Base-by-base conservation (phyloP, 495 filamentous ascomycete species). In the Tuber brumale region DNA sequence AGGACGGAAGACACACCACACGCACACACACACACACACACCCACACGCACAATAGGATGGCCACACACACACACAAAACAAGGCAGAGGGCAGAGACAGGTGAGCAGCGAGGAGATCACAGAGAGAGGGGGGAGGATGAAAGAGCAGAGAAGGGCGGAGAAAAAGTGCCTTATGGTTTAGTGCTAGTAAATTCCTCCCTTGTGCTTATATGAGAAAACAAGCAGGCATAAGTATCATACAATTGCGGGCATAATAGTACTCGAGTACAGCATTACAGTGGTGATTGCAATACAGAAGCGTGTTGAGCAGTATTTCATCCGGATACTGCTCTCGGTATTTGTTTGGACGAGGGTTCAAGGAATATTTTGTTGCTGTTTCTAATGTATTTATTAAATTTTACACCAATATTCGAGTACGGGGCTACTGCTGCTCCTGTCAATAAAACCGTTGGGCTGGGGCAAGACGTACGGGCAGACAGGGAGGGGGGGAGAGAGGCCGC, bases 381-480 rank as follows among this genome's bases (percentile, higher is more conserved):
- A 48, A 48, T 48, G 45, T 5, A 48, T 23, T 48, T 37, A 37
- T 37, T 37, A 37, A 1, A 37, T 37, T 3, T 1, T 48, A 48
- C 45, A 23, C 45, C 19, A 23, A 44, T 48, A 48, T 21, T 48
- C 45, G 45, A 48, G 45, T 48, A 48, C 6, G 45, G 19, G 45
- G 16, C 4, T 48, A 18, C 3, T 48, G 45, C 45, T 61, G 10
- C 57, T 61, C n/a, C 57, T 31, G n/a, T 61, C n/a, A 31, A 61
- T 5, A 5, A 16, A 16, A 31, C n/a, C 27, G 27, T 66, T 35
- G 43, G 70, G 70, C 69, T 70, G 42, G 72, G 75, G 69, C 16
- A 75, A 51, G 70, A 57, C 51, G 69, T 78, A 70, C 76, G 44
- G 74, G 72, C 70, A 70, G 72, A 77, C 77, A 80, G 77, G 74